These are phyloP conservation scores for Bjerkandera adusta DNA, from an alignment of 1,284 basidiomycete species.

Conservation along the genomic window DNA sequence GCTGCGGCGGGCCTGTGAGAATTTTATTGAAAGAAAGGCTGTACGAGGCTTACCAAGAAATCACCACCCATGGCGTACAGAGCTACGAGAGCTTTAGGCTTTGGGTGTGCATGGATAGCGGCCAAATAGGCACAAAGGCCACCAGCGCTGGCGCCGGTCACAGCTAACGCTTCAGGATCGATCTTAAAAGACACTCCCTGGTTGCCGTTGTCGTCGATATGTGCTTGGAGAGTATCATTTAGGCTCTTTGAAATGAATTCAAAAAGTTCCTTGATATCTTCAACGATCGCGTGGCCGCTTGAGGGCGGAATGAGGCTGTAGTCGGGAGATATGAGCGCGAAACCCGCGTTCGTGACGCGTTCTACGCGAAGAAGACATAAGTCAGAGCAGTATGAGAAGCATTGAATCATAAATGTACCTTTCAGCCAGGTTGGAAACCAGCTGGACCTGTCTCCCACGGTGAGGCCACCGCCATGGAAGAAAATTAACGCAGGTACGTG, in stretches of 20 bases:
- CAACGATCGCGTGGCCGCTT: conserved; percentile 53
- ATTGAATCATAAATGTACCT: conserved; percentile 36
- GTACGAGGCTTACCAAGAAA: conserved; percentile 47
- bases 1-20: conserved; percentile 22
- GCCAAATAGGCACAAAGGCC: conserved; percentile 64
- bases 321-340: conserved; percentile 57
- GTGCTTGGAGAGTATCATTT: conserved; percentile 19
- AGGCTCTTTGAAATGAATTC: conserved; percentile 38
- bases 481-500: conserved; percentile 54
- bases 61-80: conserved; percentile 66
- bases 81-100: conserved; percentile 51
- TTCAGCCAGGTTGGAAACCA: conserved; percentile 65
- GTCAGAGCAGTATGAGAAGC: neutral
- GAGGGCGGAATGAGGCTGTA: conserved; percentile 58
- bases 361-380: conserved; percentile 30
- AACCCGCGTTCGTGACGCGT: conserved; percentile 42
- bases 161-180: conserved; percentile 45
- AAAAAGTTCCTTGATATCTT: conserved; percentile 56
- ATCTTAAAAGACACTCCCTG: conserved; percentile 23
- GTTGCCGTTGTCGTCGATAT: neutral
- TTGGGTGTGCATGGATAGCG: conserved; percentile 48
- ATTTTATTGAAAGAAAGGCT: neutral
- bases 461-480: conserved; percentile 64
- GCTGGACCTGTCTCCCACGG: conserved; percentile 52
- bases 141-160: conserved; percentile 60